Evolutionary conservation across 2,329 filamentous ascomycete genomes (phyloP), one percentile per base, ranked within the genome.

Genomic region (Colletotrichum theobromicola): DNA sequence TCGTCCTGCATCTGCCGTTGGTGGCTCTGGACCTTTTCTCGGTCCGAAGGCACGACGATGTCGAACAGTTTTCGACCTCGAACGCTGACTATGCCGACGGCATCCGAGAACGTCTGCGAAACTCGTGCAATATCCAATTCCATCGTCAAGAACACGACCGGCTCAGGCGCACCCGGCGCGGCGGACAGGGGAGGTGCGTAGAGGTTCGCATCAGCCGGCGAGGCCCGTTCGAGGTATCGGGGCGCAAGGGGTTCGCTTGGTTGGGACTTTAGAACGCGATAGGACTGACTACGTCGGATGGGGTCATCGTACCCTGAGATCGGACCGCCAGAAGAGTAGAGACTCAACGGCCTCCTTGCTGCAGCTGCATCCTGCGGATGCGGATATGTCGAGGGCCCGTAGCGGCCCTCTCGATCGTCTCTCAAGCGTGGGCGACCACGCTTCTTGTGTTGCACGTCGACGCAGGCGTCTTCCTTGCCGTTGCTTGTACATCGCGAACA

Each of bases 371-470:
- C 89, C 71, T 85, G 81, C 13, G 85, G 82, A 75, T 86, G 85
- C 60, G 86, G 83, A 73, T 86, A 87, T 72, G 88, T 86, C 4
- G 86, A 81, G 18, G 85, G 81, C 73, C 92, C 91, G 78, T 89
- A 92, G 76, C 90, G 87, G 63, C 88, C 80, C 76, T 93, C 91
- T 78, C 90, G 87, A 74, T 94, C 93, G 80, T 96, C 94, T 79
- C 94, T 91, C 77, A 97, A 86, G 77, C 94, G 90, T 74, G 94
- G 94, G 63, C 94, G 90, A 55, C 94, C 94, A 78, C 94, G 88
- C 82, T 96, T 97, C 84, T 96, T 97, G 84, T 97, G 94, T 80
- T 95, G 93, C 37, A 97, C 94, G 83, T 97, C 94, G 78, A 95
- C 88, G 81, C 94, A 97, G 9, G 92, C 89, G 72, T 95, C 94